phyloP scores from a whole-genome alignment of 148 eudicot species.

The Chenopodium suecicum region DNA sequence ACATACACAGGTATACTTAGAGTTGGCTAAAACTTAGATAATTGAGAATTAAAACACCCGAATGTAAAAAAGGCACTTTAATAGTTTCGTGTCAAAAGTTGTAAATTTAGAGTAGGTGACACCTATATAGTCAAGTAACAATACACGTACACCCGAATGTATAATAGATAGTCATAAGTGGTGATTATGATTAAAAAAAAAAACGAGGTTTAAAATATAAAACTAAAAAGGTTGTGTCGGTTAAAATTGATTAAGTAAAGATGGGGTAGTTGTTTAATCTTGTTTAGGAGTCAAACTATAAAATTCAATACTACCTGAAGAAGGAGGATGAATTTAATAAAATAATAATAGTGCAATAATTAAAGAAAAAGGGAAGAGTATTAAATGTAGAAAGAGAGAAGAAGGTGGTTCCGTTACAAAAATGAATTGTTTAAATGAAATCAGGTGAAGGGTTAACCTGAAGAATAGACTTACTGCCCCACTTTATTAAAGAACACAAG shows the following conservation, averaged over 20 bases:
- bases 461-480: constrained; percentile 13
- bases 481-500: constrained; percentile 8
- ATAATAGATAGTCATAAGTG: too few relatives aligned
- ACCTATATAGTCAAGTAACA: too few relatives aligned
- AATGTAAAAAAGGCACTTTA: too few relatives aligned
- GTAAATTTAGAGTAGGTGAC: too few relatives aligned
- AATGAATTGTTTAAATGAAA: constrained; percentile 14
- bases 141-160: too few relatives aligned
- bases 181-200: neutral
- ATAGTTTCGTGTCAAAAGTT: too few relatives aligned
- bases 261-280: constrained; percentile 20
- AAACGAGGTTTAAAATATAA: neutral
- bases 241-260: neutral
- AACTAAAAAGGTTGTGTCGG: constrained; percentile 20
- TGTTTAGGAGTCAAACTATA: constrained; percentile 15
- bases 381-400: constrained; percentile 1
- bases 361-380: neutral
- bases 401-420: constrained; percentile 11
- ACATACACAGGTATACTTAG: neutral
- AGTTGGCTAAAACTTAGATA: too few relatives aligned
- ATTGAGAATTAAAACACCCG: too few relatives aligned
- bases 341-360: neutral
- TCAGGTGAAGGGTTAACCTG: constrained; percentile 24
- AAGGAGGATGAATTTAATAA: neutral
- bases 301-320: neutral